phyloP scores from a whole-genome alignment of 1,284 basidiomycete genomes.

The Stygiomarasmius scandens region DNA sequence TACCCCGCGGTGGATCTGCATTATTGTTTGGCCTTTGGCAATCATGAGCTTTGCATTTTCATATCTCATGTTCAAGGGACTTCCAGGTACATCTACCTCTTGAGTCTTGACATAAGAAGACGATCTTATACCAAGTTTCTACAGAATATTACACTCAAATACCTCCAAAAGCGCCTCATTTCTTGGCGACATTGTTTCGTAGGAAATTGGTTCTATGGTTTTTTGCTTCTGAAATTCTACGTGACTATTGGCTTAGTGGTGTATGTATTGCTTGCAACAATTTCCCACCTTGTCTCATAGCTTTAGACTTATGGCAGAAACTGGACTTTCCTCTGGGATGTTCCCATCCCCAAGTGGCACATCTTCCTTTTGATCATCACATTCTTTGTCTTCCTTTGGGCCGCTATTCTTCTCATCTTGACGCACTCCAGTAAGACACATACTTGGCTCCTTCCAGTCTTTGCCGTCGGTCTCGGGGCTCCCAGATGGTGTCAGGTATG shows the following conservation, averaged over 20 bases:
- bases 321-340: slow-evolving; percentile 92
- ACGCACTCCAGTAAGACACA: slow-evolving; percentile 90
- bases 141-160: slow-evolving; percentile 85
- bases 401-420: slow-evolving; percentile 68
- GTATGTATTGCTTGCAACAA: slow-evolving; percentile 44
- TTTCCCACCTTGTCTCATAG: slow-evolving; percentile 15
- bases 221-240: slow-evolving; percentile 84
- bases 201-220: slow-evolving; percentile 93
- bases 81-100: slow-evolving; percentile 65
- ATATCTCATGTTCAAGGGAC: slow-evolving; percentile 81
- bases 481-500: slow-evolving; percentile 89
- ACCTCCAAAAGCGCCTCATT: slow-evolving; percentile 91
- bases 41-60: slow-evolving; percentile 75
- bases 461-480: slow-evolving; percentile 89
- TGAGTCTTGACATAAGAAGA: not conserved
- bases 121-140: not conserved
- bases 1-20: slow-evolving; percentile 82
- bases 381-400: slow-evolving; percentile 91
- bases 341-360: slow-evolving; percentile 79
- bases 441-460: slow-evolving; percentile 91
- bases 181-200: slow-evolving; percentile 84
- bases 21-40: slow-evolving; percentile 83
- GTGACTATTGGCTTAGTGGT: slow-evolving; percentile 92
- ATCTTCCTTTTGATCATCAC: slow-evolving; percentile 76
- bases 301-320: slow-evolving; percentile 84